These are phyloP conservation scores for Trichoderma asperellum DNA, from an alignment of 2,329 filamentous ascomycete species.

Conservation along the genomic window DNA sequence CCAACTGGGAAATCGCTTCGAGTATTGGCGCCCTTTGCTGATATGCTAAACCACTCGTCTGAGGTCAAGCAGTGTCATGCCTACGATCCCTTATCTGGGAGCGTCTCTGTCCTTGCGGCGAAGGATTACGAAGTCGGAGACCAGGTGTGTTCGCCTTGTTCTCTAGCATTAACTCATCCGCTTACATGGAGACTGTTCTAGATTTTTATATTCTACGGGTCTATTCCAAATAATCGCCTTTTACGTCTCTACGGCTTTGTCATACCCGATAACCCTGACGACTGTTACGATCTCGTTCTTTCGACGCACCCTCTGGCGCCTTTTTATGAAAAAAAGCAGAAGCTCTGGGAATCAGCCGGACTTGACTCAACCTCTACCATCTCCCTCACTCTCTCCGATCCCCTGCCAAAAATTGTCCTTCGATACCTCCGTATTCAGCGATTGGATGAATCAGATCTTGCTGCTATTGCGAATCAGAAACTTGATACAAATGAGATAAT, in stretches of 20 bases:
- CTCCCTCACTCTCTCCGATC: slow-evolving; percentile 37
- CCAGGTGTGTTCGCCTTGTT: slow-evolving; percentile 38
- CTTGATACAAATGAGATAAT: slow-evolving; percentile 37
- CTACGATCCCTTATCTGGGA: slow-evolving; percentile 40
- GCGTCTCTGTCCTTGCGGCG: slow-evolving; percentile 38
- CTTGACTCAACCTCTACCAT: neutral
- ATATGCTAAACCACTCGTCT: slow-evolving; percentile 45
- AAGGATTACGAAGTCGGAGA: slow-evolving; percentile 41
- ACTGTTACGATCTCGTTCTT: slow-evolving; percentile 45
- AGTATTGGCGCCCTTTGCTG: slow-evolving; percentile 41
- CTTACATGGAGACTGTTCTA: slow-evolving; percentile 5
- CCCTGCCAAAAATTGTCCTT: slow-evolving; percentile 41
- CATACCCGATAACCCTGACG: slow-evolving; percentile 42
- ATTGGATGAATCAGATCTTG: slow-evolving; percentile 38
- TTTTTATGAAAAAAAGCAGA: slow-evolving; percentile 42
- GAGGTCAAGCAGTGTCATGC: slow-evolving; percentile 42
- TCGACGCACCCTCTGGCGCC: slow-evolving; percentile 41
- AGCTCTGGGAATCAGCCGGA: slow-evolving; percentile 40
- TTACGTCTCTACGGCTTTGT: slow-evolving; percentile 46
- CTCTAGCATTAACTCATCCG: slow-evolving; percentile 27
- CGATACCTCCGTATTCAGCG: slow-evolving; percentile 45
- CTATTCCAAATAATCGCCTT: slow-evolving; percentile 42
- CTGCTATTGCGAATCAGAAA: slow-evolving; percentile 34
- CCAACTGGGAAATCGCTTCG: slow-evolving; percentile 30
- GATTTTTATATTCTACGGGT: slow-evolving; percentile 39